phyloP scores from a whole-genome alignment of 371 early-diverging fungal species.

The Mucor piriformis region DNA sequence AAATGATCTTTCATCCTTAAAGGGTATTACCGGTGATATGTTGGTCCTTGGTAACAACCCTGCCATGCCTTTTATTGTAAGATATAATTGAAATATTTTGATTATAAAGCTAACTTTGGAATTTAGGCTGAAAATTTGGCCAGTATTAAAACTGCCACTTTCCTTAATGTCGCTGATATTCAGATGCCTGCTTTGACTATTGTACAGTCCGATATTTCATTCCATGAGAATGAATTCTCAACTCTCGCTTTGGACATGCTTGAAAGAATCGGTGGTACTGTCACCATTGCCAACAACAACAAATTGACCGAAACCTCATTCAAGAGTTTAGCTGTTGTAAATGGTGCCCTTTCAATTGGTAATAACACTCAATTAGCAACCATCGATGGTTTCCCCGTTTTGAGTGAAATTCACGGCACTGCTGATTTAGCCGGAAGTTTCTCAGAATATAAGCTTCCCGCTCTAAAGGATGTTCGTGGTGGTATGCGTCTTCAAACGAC shows the following conservation, averaged over 20 bases:
- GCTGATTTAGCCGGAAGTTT: conserved; percentile 57
- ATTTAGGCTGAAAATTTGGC: conserved; percentile 39
- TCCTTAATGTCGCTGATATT: conserved; percentile 47
- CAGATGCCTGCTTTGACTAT: conserved; percentile 36
- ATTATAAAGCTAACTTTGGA: neutral
- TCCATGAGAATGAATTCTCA: conserved; percentile 58
- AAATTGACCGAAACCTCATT: conserved; percentile 52
- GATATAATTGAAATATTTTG: neutral
- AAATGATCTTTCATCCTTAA: conserved; percentile 48
- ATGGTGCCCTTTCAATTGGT: conserved; percentile 61
- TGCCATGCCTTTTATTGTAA: conserved; percentile 34
- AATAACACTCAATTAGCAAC: conserved; percentile 55
- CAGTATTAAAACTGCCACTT: conserved; percentile 36
- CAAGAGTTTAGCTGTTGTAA: conserved; percentile 44
- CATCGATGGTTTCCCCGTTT: conserved; percentile 53
- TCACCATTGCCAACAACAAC: conserved; percentile 59
- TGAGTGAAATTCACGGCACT: conserved; percentile 53
- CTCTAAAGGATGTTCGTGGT: conserved; percentile 54
- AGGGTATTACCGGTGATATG: conserved; percentile 42
- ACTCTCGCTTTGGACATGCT: conserved; percentile 40
- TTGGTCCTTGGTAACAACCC: conserved; percentile 47
- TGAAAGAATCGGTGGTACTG: conserved; percentile 51
- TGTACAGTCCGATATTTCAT: conserved; percentile 45
- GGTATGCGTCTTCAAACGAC: conserved; percentile 55
- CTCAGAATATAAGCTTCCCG: conserved; percentile 44